These are phyloP conservation scores for Bruguiera sexangula DNA, from an alignment of 345 rosid genomes.

Conservation along the genomic window DNA sequence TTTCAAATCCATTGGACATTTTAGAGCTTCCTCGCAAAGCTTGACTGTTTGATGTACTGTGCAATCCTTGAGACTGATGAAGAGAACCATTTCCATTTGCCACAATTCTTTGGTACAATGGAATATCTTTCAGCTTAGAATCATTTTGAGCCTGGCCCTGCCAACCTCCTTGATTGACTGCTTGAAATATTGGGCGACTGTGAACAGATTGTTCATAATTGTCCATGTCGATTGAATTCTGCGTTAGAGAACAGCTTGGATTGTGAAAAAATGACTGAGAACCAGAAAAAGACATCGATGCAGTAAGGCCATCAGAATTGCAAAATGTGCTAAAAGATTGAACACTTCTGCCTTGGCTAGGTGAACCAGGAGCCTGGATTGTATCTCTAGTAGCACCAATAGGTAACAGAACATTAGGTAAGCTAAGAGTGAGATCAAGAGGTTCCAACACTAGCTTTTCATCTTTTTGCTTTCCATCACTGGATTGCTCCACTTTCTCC, in stretches of 20 bases:
- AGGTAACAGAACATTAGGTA: constrained; percentile 83
- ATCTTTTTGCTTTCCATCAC: constrained; percentile 47
- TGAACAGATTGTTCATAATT: constrained; percentile 88
- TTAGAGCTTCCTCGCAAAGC: constrained; percentile 51
- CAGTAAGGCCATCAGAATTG: constrained; percentile 82
- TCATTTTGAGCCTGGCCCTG: constrained; percentile 68
- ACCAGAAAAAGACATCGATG: constrained; percentile 91
- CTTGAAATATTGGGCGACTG: constrained; percentile 89
- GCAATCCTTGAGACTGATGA: constrained; percentile 50
- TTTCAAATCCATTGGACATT: constrained; percentile 51
- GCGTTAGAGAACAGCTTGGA: constrained; percentile 94
- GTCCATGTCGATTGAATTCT: constrained; percentile 64
- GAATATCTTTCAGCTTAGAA: constrained; percentile 60
- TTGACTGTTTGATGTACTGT: constrained; percentile 46
- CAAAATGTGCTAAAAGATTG: constrained; percentile 72
- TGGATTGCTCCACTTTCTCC: constrained; percentile 45
- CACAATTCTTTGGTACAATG: constrained; percentile 56
- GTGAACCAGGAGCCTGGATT: constrained; percentile 56
- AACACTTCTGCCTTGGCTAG: constrained; percentile 69
- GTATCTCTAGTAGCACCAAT: constrained; percentile 54
- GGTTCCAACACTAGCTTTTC: constrained; percentile 65
- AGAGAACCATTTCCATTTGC: constrained; percentile 61
- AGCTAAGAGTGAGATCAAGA: constrained; percentile 90
- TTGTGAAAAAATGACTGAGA: constrained; percentile 91
- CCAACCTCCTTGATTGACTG: constrained; percentile 59